A percentile compares a stretch with the other conserved stretches of the same genome.
Conservation (phyloP, 2,329 filamentous ascomycete genomes). For the Sporothrix sp. region DNA sequence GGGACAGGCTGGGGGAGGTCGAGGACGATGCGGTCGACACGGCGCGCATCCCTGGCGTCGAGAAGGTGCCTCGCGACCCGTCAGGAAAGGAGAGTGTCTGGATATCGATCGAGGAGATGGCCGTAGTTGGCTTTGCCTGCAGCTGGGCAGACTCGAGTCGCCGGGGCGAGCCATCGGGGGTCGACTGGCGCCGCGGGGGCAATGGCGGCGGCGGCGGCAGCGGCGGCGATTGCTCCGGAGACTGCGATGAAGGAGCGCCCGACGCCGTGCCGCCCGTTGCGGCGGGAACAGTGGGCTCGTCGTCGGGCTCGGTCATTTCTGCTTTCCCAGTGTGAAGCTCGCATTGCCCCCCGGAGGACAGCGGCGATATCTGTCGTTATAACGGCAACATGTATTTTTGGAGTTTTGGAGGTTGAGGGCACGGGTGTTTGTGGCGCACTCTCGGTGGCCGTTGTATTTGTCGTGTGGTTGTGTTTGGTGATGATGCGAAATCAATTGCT, state of each 20-base stretch:
- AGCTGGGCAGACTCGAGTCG: conserved; percentile 29
- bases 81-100: conserved; percentile 67
- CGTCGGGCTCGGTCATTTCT: conserved; percentile 22
- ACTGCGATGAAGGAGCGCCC: conserved; percentile 24
- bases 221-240: conserved; percentile 26
- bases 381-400: too few species aligned
- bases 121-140: conserved; percentile 67
- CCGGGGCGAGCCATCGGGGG: conserved; percentile 15
- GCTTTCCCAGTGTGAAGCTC: not conserved
- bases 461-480: too few species aligned
- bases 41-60: conserved; percentile 29
- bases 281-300: not conserved
- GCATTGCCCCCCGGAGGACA: not conserved
- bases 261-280: not conserved
- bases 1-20: conserved; percentile 5
- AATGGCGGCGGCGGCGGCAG: conserved; percentile 49
- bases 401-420: too few species aligned
- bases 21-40: conserved; percentile 24
- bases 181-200: conserved; percentile 20
- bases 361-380: conserved; percentile 1
- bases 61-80: conserved; percentile 55
- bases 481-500: too few species aligned
- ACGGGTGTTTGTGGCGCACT: too few species aligned
- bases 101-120: conserved; percentile 71
- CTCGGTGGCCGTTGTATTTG: too few species aligned